These are phyloP conservation scores for Kazachstania kunashirensis DNA, from an alignment of 805 yeast species.

Conservation along the genomic window DNA sequence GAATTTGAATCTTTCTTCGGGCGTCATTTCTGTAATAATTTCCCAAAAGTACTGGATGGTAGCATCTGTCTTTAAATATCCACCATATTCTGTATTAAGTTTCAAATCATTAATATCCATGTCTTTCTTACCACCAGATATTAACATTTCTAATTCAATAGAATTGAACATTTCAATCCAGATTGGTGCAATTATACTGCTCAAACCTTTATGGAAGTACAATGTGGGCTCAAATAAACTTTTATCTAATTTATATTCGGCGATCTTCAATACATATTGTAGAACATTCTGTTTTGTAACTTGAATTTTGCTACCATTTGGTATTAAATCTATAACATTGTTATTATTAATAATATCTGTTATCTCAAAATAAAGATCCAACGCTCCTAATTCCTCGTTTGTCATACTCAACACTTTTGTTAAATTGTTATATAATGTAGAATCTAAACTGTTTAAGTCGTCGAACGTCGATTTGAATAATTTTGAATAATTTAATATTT, in stretches of 20 bases:
- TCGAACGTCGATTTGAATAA: slow-evolving; percentile 46
- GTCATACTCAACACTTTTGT: slow-evolving; percentile 49
- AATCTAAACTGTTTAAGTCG: slow-evolving; percentile 66
- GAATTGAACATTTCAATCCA: slow-evolving; percentile 87
- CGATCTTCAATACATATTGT: slow-evolving; percentile 65
- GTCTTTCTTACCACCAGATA: slow-evolving; percentile 66
- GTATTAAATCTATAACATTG: slow-evolving; percentile 47
- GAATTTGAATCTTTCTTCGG: slow-evolving; percentile 53
- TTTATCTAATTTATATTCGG: slow-evolving; percentile 69
- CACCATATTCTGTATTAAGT: slow-evolving; percentile 54
- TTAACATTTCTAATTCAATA: slow-evolving; percentile 69
- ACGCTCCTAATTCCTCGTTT: slow-evolving; percentile 47
- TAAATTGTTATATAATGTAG: slow-evolving; percentile 53
- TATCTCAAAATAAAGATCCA: slow-evolving; percentile 58
- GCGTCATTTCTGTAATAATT: slow-evolving; percentile 56
- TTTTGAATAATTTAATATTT: slow-evolving; percentile 42
- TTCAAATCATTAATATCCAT: slow-evolving; percentile 65
- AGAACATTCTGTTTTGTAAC: slow-evolving; percentile 55
- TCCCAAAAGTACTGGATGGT: slow-evolving; percentile 68
- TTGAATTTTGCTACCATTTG: slow-evolving; percentile 45
- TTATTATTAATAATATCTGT: slow-evolving; percentile 37
- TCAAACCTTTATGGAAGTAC: slow-evolving; percentile 59
- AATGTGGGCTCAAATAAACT: slow-evolving; percentile 48
- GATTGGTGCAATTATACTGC: slow-evolving; percentile 51
- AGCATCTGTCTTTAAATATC: slow-evolving; percentile 42